These are phyloP conservation scores for Amphibolis antarctica DNA, from an alignment of 106 monocot species.

Conservation along the genomic window DNA sequence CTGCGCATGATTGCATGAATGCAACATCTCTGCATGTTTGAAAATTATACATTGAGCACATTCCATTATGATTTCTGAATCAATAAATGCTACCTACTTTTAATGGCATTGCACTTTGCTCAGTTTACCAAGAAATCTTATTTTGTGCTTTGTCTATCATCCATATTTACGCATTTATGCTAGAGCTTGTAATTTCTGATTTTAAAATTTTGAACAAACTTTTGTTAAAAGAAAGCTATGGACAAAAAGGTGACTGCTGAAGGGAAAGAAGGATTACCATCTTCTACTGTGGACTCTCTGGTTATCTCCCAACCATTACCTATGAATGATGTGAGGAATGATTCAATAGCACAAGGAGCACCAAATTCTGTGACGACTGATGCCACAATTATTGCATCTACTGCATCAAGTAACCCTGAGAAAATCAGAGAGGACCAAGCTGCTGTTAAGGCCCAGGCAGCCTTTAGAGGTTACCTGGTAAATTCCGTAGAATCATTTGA, in stretches of 20 bases:
- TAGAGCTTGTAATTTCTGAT: neutral
- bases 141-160: neutral
- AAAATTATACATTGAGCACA: no score
- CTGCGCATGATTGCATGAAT: no score
- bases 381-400: conserved; percentile 12
- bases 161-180: neutral
- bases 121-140: no score
- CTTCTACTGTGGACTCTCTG: conserved; percentile 33
- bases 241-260: conserved; percentile 22
- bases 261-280: conserved; percentile 27
- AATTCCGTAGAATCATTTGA: conserved; percentile 1
- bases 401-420: conserved; percentile 22
- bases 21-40: no score
- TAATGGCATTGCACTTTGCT: no score
- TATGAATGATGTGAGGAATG: conserved; percentile 26
- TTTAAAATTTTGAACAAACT: neutral
- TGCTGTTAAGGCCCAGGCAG: conserved; percentile 70
- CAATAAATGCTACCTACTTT: no score
- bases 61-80: no score
- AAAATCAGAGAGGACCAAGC: conserved; percentile 47
- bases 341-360: conserved; percentile 20
- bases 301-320: conserved; percentile 65
- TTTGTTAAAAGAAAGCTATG: conserved; percentile 31
- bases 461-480: conserved; percentile 92
- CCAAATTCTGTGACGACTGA: conserved; percentile 19